Evolutionary conservation across 805 yeast species (phyloP).

Genomic region (Pichia kluyveri): DNA sequence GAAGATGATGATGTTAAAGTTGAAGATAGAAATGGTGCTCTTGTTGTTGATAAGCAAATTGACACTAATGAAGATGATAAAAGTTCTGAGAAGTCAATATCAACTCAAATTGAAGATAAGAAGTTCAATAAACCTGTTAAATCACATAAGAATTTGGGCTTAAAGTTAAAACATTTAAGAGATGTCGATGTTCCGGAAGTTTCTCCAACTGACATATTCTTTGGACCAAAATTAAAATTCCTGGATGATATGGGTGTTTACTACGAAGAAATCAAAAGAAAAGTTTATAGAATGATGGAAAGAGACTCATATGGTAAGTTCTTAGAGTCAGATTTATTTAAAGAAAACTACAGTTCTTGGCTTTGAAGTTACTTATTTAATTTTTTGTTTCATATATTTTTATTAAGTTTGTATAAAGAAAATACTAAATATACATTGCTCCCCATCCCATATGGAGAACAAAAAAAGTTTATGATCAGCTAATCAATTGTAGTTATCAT

Average conservation of each 20-base stretch:
- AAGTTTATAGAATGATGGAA: slow-evolving; percentile 54
- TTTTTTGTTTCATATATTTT: neutral
- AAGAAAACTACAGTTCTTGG: slow-evolving; percentile 19
- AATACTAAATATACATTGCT: slow-evolving; percentile 6
- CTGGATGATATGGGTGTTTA: slow-evolving; percentile 33
- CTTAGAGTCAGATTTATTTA: slow-evolving; percentile 32
- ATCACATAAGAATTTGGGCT: neutral
- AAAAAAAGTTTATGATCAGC: neutral
- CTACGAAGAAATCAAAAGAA: slow-evolving; percentile 39
- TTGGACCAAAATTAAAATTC: slow-evolving; percentile 27
- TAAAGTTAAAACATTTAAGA: slow-evolving; percentile 5
- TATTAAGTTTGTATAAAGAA: neutral
- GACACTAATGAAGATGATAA: neutral
- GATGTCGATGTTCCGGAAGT: slow-evolving; percentile 1
- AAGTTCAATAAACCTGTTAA: neutral
- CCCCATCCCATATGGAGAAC: slow-evolving; percentile 4
- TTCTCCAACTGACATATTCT: slow-evolving; percentile 28
- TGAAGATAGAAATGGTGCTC: neutral
- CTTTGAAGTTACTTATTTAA: neutral
- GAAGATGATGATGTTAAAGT: neutral
- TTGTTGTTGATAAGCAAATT: neutral
- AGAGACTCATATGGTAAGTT: slow-evolving; percentile 70
- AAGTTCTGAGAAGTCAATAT: neutral
- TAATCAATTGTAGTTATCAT: neutral
- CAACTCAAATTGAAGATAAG: neutral